Percentiles rank a stretch among this genome's conserved stretches.
Conservation (phyloP, 805 yeast genomes). For the Lipomyces kockii region DNA sequence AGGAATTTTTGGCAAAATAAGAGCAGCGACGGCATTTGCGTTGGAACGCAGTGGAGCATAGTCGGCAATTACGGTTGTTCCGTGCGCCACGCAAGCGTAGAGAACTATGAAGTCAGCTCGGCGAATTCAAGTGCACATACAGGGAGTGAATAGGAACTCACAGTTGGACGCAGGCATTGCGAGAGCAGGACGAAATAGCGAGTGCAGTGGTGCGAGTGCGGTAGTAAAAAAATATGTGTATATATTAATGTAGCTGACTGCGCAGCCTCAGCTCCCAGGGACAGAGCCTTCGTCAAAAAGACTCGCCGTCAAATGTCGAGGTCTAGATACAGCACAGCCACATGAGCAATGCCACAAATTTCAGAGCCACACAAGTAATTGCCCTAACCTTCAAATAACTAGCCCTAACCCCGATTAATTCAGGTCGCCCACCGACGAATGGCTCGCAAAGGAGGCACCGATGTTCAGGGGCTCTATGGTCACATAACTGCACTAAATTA, state of each 20-base stretch:
- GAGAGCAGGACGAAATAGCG: neutral
- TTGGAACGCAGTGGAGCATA: slow-evolving; percentile 58
- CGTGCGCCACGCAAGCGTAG: slow-evolving; percentile 39
- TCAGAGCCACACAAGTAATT: neutral
- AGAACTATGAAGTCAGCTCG: slow-evolving; percentile 19
- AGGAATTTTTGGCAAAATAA: slow-evolving; percentile 37
- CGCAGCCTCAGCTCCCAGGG: neutral
- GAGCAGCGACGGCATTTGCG: slow-evolving; percentile 47
- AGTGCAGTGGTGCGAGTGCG: neutral
- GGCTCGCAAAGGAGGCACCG: no score
- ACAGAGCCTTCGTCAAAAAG: no score
- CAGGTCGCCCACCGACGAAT: no score
- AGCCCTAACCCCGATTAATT: no score
- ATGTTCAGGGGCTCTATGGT: no score
- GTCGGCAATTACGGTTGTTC: slow-evolving; percentile 55
- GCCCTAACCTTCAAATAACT: neutral
- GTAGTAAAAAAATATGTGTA: neutral
- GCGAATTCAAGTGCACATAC: neutral
- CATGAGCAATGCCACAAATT: neutral
- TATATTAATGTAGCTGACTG: neutral
- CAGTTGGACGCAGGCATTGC: slow-evolving; percentile 35
- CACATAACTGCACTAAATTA: no score
- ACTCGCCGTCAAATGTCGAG: neutral
- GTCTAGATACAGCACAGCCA: neutral
- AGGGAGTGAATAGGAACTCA: slow-evolving; percentile 3